Evolutionary conservation across 73 alveolate genomes (phyloP).

Genomic region (Paraurostyla sp.): DNA sequence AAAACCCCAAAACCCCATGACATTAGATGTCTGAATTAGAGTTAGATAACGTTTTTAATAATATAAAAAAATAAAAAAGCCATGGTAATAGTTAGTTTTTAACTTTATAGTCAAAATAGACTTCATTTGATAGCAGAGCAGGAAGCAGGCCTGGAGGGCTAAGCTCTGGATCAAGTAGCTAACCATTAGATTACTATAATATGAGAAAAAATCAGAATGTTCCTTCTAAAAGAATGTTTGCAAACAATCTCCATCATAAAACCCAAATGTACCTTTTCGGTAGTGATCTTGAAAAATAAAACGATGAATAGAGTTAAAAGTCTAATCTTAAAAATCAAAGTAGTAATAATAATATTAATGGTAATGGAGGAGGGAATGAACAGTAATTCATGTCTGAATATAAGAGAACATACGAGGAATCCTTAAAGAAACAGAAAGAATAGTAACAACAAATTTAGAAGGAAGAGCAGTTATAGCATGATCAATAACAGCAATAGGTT

Average conservation of each 20-base stretch:
- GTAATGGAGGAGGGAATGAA: neutral
- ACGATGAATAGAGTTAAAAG: neutral
- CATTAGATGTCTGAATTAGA: too few relatives aligned
- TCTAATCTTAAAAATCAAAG: neutral
- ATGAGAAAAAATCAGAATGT: too few relatives aligned
- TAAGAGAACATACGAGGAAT: neutral
- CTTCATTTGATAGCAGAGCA: too few relatives aligned
- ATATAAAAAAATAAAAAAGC: too few relatives aligned
- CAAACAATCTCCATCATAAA: conserved; percentile 33
- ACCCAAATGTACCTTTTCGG: conserved; percentile 13
- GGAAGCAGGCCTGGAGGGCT: too few relatives aligned
- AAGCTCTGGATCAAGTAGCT: too few relatives aligned
- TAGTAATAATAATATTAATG: neutral
- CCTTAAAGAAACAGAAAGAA: neutral
- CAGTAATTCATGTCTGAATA: neutral
- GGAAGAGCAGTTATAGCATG: neutral
- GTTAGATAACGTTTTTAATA: too few relatives aligned
- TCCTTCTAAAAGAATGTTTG: conserved; percentile 22
- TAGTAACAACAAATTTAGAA: neutral
- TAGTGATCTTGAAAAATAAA: conserved; percentile 34
- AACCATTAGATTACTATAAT: too few relatives aligned
- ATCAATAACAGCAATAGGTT: neutral
- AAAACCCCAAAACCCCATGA: too few relatives aligned
- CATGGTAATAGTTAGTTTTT: too few relatives aligned
- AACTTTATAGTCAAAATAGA: too few relatives aligned